Percentiles rank a stretch among this genome's conserved stretches.
phyloP scores from a whole-genome alignment of 495 filamentous ascomycete species.

The Talaromyces proteolyticus region DNA sequence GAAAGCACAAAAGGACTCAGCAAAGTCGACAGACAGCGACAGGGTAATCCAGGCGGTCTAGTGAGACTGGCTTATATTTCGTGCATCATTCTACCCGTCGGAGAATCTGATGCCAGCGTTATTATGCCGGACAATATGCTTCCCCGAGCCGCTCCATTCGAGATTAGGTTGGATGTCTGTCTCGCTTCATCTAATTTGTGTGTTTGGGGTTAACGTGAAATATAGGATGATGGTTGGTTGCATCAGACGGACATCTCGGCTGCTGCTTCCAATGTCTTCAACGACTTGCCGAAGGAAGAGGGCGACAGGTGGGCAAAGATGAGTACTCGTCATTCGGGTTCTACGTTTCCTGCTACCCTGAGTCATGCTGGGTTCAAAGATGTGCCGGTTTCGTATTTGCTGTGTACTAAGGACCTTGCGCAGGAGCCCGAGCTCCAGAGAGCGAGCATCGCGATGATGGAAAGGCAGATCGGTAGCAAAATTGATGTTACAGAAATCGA shows the following conservation, averaged over 20 bases:
- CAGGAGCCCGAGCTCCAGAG: no score
- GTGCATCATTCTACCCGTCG: slow-evolving; percentile 22
- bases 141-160: no score
- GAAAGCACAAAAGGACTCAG: slow-evolving; percentile 35
- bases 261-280: not conserved
- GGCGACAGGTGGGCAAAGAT: not conserved
- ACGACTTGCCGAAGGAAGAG: not conserved
- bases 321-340: slow-evolving; percentile 11
- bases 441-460: not conserved
- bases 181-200: no score
- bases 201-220: no score
- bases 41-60: slow-evolving; percentile 32
- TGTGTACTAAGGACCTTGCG: slow-evolving; percentile 43
- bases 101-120: slow-evolving; percentile 10
- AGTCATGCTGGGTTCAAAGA: slow-evolving; percentile 40
- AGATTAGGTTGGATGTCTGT: no score
- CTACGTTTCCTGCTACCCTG: slow-evolving; percentile 12
- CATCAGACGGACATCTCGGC: slow-evolving; percentile 5
- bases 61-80: slow-evolving; percentile 29
- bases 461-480: no score
- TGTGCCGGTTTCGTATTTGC: slow-evolving; percentile 40
- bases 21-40: slow-evolving; percentile 17
- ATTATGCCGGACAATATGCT: slow-evolving; percentile 13
- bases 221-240: slow-evolving; percentile 9
- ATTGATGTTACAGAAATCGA: no score